Evolutionary conservation across 106 monocot species (phyloP), one percentile per base, ranked within the genome.

Genomic region (Vanilla planifolia): DNA sequence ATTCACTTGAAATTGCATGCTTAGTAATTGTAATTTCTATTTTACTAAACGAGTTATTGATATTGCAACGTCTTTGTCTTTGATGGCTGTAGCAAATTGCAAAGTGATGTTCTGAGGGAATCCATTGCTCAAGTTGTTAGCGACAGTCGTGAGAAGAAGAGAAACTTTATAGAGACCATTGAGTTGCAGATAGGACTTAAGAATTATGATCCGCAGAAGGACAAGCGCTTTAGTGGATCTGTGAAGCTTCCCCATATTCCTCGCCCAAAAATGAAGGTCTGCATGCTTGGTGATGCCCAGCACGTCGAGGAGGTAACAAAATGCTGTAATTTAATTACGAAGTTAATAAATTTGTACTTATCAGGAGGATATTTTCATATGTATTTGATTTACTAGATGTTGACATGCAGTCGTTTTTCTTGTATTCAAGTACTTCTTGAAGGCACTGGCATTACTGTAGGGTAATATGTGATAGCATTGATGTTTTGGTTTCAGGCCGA

Each of bases 241-340:
- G 84, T 84, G n/a, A 84, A 76, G 72, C 62, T 84, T 1, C 75
- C 75, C 15, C 76, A 84, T 33, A 84, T 84, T 55, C 84, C 84
- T 26, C 75, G 84, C 1, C 79, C 84, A 0, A 84, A 79, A 56
- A 78, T 83, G 82, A 83, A 83, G 65, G 66, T 83, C 45, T 83
- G 82, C 70, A 83, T 83, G 83, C 83, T 83, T 64, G 83, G 83
- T 51, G 78, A 83, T 64, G 83, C 83, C 40, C 77, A 83, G 58
- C 83, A 83, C 61, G 83, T 83, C 3, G 78, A 78, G 47, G 78
- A 83, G 78, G 83, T 78, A 75, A 44, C 25, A 26, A 26, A 28
- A 16, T 6, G 3, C 14, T 32, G 10, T 11, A 22, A 24, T 24
- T 50, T 0, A 15, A 65, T 25, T 6, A 5, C 9, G 14, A 1